Conservation (phyloP, 75 land plant genomes). For the Pinus taeda region DNA sequence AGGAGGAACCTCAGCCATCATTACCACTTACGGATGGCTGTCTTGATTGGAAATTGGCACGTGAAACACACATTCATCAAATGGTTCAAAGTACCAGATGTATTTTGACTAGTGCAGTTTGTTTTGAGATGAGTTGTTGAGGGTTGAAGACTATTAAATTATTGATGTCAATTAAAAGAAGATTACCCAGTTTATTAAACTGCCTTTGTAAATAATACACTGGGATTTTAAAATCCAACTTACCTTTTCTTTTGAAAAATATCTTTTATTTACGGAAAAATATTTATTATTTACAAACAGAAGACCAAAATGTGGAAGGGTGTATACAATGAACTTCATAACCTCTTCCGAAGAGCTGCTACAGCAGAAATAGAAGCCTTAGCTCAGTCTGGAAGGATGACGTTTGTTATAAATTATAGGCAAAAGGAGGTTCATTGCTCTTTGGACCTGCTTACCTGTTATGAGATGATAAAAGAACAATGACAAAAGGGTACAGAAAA, state of each 20-base stretch:
- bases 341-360: too few relatives aligned
- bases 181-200: not conserved
- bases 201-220: too few relatives aligned
- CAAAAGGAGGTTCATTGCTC: too few relatives aligned
- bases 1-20: not conserved
- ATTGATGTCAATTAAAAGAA: not conserved
- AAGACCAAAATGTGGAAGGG: too few relatives aligned
- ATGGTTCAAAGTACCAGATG: not conserved
- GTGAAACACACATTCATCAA: not conserved
- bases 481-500: not conserved
- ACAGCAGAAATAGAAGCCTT: too few relatives aligned
- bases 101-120: not conserved
- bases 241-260: not conserved
- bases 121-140: not conserved
- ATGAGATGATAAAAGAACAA: not conserved
- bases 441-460: not conserved
- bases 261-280: too few relatives aligned
- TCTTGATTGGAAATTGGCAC: too few relatives aligned
- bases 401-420: too few relatives aligned
- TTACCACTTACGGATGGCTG: not conserved
- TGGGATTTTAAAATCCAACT: too few relatives aligned
- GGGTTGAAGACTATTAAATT: not conserved
- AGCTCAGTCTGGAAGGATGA: too few relatives aligned
- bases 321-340: too few relatives aligned
- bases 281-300: too few relatives aligned